phyloP scores from a whole-genome alignment of 1,284 basidiomycete genomes.

The Calocybe gambosa region DNA sequence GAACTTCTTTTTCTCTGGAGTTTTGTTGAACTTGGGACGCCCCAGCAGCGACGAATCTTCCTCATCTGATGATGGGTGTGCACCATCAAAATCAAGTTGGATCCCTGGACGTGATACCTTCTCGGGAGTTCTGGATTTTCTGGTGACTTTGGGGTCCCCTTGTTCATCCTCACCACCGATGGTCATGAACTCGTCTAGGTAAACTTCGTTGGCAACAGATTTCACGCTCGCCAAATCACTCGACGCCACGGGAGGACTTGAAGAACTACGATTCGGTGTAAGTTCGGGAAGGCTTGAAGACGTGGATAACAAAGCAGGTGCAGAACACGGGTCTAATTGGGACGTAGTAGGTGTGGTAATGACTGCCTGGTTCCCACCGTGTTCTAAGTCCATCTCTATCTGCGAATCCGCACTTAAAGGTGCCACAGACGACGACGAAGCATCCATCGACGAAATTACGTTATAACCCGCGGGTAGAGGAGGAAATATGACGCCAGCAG shows the following conservation, averaged over 20 bases:
- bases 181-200: slow-evolving; percentile 21
- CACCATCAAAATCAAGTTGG: slow-evolving; percentile 25
- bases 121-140: slow-evolving; percentile 18
- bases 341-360: slow-evolving; percentile 12
- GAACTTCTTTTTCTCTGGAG: slow-evolving; percentile 17
- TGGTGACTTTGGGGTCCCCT: slow-evolving; percentile 19
- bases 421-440: slow-evolving; percentile 15
- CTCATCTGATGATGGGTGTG: slow-evolving; percentile 24
- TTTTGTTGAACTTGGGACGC: slow-evolving; percentile 20
- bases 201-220: slow-evolving; percentile 21
- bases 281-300: slow-evolving; percentile 51
- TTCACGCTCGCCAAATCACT: slow-evolving; percentile 34
- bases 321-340: slow-evolving; percentile 10
- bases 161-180: slow-evolving; percentile 24
- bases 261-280: slow-evolving; percentile 57
- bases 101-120: slow-evolving; percentile 31
- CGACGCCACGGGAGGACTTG: slow-evolving; percentile 52
- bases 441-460: slow-evolving; percentile 20
- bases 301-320: slow-evolving; percentile 22
- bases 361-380: slow-evolving; percentile 6
- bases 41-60: slow-evolving; percentile 19
- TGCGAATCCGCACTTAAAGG: slow-evolving; percentile 4
- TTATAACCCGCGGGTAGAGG: slow-evolving; percentile 44
- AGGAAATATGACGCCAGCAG: slow-evolving; percentile 64
- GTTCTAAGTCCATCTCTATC: slow-evolving; percentile 1